These are phyloP conservation scores for Leishmania major DNA, from an alignment of 208 protist genomes.

Conservation along the genomic window DNA sequence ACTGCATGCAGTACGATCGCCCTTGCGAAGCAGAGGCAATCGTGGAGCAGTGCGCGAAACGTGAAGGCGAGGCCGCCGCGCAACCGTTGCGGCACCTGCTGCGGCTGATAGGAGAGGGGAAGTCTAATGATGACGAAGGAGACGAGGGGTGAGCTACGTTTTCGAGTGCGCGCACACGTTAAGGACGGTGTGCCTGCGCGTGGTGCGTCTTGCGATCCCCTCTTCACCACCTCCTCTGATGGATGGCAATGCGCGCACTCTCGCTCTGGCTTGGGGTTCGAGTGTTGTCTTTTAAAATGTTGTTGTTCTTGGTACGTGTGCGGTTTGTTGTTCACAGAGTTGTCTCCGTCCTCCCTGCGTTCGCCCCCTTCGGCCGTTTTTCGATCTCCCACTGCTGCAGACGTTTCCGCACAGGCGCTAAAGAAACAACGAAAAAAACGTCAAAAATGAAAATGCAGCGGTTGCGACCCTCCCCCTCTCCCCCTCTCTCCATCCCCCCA, in stretches of 20 bases:
- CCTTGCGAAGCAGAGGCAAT: conserved; percentile 75
- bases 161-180: background rate
- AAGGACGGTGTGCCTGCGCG: background rate
- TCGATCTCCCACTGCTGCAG: background rate
- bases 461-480: background rate
- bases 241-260: background rate
- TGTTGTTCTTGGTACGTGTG: background rate
- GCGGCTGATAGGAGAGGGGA: conserved; percentile 28
- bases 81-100: conserved; percentile 60
- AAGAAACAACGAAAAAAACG: background rate
- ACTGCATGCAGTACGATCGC: conserved; percentile 77
- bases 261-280: background rate
- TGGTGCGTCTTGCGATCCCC: background rate
- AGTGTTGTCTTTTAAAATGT: background rate
- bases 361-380: background rate
- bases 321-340: background rate
- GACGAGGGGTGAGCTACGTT: background rate
- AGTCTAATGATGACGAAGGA: conserved; percentile 1
- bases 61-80: conserved; percentile 40
- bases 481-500: too few relatives aligned
- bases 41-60: conserved; percentile 45
- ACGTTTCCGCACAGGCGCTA: background rate
- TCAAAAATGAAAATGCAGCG: background rate
- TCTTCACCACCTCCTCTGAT: background rate
- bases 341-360: background rate